Base-by-base conservation (phyloP, 805 yeast genomes). In the Yarrowia sp. region DNA sequence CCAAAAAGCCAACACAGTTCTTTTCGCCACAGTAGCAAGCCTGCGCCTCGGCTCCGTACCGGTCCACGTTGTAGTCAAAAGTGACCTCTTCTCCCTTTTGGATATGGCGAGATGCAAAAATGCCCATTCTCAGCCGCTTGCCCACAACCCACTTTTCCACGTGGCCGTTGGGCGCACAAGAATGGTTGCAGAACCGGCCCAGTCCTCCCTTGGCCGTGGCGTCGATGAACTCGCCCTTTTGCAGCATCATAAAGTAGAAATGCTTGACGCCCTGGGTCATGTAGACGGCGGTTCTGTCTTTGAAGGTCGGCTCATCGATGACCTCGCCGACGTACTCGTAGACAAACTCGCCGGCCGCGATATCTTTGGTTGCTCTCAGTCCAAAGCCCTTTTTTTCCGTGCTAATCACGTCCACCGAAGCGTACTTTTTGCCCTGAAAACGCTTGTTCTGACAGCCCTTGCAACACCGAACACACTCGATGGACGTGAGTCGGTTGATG, bases 91-190 rank as follows among this genome's bases (percentile, higher is more conserved):
- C 98, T 64, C 97, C 97, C 66, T 75, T 75, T 8, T 68, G 49
- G 62, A 93, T 90, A 28, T 80, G 76, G 68, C 96, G 80, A 69
- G 89, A 89, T 59, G 98, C 90, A 74, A 93, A 95, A 24, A 93
- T 89, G 30, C 98, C 99, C 98, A 95, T 95, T 68, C 91, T 82
- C 65, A 91, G 80, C 73, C 90, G 88, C 66, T 89, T 90, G 30
- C 92, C 92, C 14, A 93, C 98, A 17, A 92, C 95, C 99, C 99
- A 93, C 78, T 93, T 93, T 75, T 93, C 97, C 46, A 93, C 97
- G 71, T 84, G 90, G 22, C 96, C 93, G 75, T 95, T 95, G 12
- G 99, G 99, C 71, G 84, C 86, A 75, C 99, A 93, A 21, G 97
- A 90, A 76, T 93, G 99, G 76, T 93, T 93, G 73, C 95, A 89